Evolutionary conservation across 75 land plant genomes (phyloP).

Genomic region (Cupressus sempervirens): DNA sequence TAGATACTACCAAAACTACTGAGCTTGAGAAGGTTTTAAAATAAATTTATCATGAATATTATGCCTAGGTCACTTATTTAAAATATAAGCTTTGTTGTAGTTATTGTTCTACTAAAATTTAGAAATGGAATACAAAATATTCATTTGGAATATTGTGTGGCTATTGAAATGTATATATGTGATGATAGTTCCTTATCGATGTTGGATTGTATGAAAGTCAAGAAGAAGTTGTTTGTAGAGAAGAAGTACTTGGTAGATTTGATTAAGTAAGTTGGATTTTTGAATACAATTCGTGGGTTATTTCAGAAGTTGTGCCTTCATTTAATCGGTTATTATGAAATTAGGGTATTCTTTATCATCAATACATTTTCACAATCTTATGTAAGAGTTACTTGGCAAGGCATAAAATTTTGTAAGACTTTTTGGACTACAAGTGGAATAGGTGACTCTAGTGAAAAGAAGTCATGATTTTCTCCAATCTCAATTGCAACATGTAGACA

Average conservation of each 20-base stretch:
- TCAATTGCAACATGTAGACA: too few species aligned
- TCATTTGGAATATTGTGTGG: not conserved
- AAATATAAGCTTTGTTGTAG: not conserved
- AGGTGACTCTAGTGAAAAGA: too few species aligned
- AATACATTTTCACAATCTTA: too few species aligned
- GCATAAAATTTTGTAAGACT: too few species aligned
- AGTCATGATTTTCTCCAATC: too few species aligned
- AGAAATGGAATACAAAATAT: too few species aligned
- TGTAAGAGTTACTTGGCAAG: constrained; percentile 77
- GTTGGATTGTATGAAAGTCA: constrained; percentile 85
- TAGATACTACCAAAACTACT: constrained; percentile 52
- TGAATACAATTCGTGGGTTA: not conserved
- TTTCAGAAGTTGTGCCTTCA: not conserved
- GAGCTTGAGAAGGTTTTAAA: constrained; percentile 76
- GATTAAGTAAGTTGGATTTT: constrained; percentile 57
- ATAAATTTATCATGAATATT: too few species aligned
- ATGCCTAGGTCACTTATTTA: not conserved
- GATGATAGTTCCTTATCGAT: constrained; percentile 53
- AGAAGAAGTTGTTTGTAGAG: constrained; percentile 82
- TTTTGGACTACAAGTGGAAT: too few species aligned
- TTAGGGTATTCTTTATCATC: constrained; percentile 93
- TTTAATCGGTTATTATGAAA: constrained; percentile 56
- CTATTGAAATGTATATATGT: constrained; percentile 6
- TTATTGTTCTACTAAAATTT: not conserved
- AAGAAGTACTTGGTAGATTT: constrained; percentile 92